Conservation (phyloP, 2,329 filamentous ascomycete species). For the Aaosphaeria pasadenensis region DNA sequence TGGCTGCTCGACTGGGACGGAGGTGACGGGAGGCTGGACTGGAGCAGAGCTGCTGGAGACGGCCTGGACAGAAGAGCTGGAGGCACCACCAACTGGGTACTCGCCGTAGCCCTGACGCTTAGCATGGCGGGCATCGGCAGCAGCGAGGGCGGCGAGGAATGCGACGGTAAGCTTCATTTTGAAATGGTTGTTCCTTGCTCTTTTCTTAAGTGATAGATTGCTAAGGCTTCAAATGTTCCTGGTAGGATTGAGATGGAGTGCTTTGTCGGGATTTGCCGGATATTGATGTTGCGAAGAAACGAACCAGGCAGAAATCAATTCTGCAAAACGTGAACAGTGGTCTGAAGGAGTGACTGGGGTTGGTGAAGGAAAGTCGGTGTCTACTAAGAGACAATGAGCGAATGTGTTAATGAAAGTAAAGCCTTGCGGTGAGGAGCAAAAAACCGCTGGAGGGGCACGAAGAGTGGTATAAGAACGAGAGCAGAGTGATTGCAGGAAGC, state of each 20-base stretch:
- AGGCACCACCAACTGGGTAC: slow-evolving; percentile 9
- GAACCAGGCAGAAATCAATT: slow-evolving; percentile 29
- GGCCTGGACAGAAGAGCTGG: slow-evolving; percentile 1
- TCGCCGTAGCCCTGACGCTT: slow-evolving; percentile 23
- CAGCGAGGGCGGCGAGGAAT: slow-evolving; percentile 12
- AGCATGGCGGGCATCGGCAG: slow-evolving; percentile 26
- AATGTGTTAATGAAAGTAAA: slow-evolving; percentile 30
- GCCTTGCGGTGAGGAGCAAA: slow-evolving; percentile 32
- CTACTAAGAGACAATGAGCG: slow-evolving; percentile 32
- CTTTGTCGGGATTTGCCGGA: slow-evolving; percentile 9
- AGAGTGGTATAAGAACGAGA: slow-evolving; percentile 30
- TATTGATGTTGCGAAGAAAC: slow-evolving; percentile 20
- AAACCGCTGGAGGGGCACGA: slow-evolving; percentile 8
- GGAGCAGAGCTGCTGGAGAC: slow-evolving; percentile 6
- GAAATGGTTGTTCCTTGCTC: slow-evolving; percentile 21
- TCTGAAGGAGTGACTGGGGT: slow-evolving; percentile 38
- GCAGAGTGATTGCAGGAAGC: slow-evolving; percentile 21
- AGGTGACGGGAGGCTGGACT: slow-evolving; percentile 6
- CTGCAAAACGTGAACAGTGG: slow-evolving; percentile 17
- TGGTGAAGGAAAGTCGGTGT: slow-evolving; percentile 31
- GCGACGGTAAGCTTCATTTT: slow-evolving; percentile 17
- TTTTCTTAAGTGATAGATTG: slow-evolving; percentile 14
- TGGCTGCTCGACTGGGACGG: slow-evolving; percentile 1
- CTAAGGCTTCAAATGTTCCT: slow-evolving; percentile 12
- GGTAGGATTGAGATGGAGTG: neutral